Base-by-base conservation (phyloP, 2,329 filamentous ascomycete species). In the Plectosphaerella sp. region DNA sequence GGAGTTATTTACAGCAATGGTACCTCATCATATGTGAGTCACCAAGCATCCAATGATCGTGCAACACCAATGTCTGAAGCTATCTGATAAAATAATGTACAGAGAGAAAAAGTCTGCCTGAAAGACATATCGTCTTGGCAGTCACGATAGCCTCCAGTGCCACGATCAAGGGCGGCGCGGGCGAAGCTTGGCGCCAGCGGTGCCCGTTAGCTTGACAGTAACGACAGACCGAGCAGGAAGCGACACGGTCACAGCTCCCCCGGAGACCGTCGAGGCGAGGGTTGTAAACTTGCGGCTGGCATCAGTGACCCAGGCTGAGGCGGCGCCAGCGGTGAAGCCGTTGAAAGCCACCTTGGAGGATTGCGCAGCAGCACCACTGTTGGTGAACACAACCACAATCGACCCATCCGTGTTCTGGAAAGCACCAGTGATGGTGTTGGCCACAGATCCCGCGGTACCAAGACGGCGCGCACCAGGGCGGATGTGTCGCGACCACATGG, bases 401-500 rank as follows among this genome's bases (percentile, higher is more conserved):
- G 65, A 67, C 4, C 70, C 69, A 46, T 73, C 70, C 10, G 61
- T 50, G 49, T 73, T 72, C 52, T 53, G 53, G 51, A 72, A 71
- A 2, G 70, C 69, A 3, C 67, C 65, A 47, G 60, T 65, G 54
- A 62, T 63, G 39, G 69, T 57, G 33, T 64, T 62, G 2, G 58
- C 53, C 15, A 60, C 48, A 6, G 52, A 60, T 3, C 64, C 66
- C 5, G 60, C 57, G 4, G 61, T 62, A 14, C 57, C 62, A 16
- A 72, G 56, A 36, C 68, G 59, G 7, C 65, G 50, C 15, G 70
- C 69, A 0, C 70, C 70, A 2, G 70, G 70, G 1, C 68, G 64
- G 20, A 72, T 67, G 53, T 67, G 67, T 16, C 71, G 65, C 22
- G 58, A 61, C 66, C 67, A 72, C 60, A 67, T 69, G 42, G 69